Percentiles rank a stretch among this genome's conserved stretches.
Conservation (phyloP, 148 eudicot species). For the Arctostaphylos glauca region DNA sequence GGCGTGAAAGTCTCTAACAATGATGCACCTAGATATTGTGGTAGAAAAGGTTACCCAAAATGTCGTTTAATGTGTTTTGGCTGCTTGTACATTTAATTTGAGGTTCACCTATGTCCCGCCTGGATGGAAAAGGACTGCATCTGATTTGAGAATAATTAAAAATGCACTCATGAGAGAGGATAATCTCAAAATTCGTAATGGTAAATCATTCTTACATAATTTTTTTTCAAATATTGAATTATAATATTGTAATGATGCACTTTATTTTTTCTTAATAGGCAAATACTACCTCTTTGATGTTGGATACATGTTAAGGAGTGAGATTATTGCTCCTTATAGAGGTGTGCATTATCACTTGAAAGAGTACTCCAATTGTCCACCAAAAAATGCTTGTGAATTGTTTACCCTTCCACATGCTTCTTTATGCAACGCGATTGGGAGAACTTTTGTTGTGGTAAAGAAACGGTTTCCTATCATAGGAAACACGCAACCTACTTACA, state of each 20-base stretch:
- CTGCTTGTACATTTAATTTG: neutral
- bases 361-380: neutral
- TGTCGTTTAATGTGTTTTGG: too few species aligned
- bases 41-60: neutral
- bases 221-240: neutral
- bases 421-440: neutral
- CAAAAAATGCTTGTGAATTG: too few species aligned
- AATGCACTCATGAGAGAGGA: neutral
- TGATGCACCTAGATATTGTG: neutral
- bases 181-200: neutral
- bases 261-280: neutral
- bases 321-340: neutral
- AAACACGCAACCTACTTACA: neutral
- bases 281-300: neutral
- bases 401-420: neutral
- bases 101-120: neutral
- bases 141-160: neutral
- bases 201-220: neutral
- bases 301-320: neutral
- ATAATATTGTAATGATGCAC: neutral
- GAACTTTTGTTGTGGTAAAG: neutral
- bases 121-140: neutral
- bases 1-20: too few species aligned
- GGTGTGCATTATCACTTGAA: neutral
- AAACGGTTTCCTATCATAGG: neutral